Conservation (phyloP, 202 grass and related monocot genomes). For the Hordeum pubiflorum region DNA sequence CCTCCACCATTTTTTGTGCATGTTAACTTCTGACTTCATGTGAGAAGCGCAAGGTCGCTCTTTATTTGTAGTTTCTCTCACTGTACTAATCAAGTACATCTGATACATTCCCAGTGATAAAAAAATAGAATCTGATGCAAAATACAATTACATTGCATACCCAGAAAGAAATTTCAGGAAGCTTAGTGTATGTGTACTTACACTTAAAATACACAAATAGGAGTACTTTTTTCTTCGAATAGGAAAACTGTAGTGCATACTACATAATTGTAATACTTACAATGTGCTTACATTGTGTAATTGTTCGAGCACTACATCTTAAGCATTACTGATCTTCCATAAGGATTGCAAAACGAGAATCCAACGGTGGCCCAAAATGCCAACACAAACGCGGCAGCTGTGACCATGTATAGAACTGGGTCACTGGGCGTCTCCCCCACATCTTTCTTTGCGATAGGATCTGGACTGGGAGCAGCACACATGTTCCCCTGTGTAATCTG, state of each 20-base stretch:
- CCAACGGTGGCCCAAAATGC: slow-evolving; percentile 24
- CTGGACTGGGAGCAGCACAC: not conserved
- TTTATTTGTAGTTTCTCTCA: not conserved
- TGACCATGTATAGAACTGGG: not conserved
- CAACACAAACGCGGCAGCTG: not conserved
- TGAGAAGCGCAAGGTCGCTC: not conserved
- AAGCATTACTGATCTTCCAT: not conserved
- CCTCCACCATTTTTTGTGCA: not conserved
- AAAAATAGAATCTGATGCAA: not conserved
- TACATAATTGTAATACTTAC: too few species aligned
- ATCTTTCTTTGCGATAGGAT: not conserved
- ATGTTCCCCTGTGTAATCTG: not conserved
- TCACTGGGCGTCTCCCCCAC: not conserved
- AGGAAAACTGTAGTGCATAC: too few species aligned
- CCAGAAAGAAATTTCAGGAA: not conserved
- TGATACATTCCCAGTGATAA: not conserved
- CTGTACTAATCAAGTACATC: not conserved
- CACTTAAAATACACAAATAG: too few species aligned
- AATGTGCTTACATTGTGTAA: too few species aligned
- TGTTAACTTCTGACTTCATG: not conserved
- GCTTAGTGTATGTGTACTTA: too few species aligned
- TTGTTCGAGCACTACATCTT: not conserved
- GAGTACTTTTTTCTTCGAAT: too few species aligned
- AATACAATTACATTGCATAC: not conserved
- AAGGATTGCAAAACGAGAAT: not conserved